Evolutionary conservation across 192 early-diverging fungal genomes (phyloP).

Genomic region (Powellomyces hirtus): DNA sequence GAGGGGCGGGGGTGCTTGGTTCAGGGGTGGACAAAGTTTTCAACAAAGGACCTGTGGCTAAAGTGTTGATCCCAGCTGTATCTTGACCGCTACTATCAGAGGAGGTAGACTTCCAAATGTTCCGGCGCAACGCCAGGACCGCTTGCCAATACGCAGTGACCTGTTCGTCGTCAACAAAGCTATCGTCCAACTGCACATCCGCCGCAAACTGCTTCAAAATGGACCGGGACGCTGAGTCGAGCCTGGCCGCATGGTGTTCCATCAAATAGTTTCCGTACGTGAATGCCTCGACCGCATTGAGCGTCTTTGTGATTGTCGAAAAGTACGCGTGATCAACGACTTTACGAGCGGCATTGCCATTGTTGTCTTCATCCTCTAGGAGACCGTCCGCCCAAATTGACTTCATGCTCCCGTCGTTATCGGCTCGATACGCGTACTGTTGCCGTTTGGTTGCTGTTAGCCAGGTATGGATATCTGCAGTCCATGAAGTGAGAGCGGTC

Average conservation of each 20-base stretch:
- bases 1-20: neutral
- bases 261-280: neutral
- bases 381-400: neutral
- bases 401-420: neutral
- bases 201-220: neutral
- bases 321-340: neutral
- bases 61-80: neutral
- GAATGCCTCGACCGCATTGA: too few species aligned
- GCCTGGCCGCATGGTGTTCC: neutral
- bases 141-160: neutral
- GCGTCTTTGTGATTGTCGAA: too few species aligned
- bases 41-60: neutral
- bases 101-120: neutral
- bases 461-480: neutral
- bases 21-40: neutral
- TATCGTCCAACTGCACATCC: neutral
- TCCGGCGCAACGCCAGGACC: neutral
- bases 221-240: neutral
- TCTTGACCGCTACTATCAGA: neutral
- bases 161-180: neutral
- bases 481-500: neutral
- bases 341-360: neutral
- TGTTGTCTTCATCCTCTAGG: neutral
- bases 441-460: neutral
- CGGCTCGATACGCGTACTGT: neutral